Percentiles rank a stretch among this genome's conserved stretches.
phyloP scores from a whole-genome alignment of 2,329 filamentous ascomycete species.

The Hymenoscyphus fructigenus region DNA sequence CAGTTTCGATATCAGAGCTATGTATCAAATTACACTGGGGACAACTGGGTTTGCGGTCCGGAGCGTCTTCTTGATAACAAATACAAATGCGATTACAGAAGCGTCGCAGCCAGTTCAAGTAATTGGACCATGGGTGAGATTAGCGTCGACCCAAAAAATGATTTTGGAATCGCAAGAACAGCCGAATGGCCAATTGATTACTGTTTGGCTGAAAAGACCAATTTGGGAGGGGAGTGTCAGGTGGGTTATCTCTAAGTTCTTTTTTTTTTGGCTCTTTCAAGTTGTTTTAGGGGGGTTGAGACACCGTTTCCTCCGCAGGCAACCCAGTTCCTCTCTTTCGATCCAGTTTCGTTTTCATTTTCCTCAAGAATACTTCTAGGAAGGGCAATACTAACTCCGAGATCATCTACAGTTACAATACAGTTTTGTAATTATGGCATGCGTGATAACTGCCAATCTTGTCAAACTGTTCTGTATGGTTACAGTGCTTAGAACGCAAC shows the following conservation, averaged over 20 bases:
- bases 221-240: constrained; percentile 20
- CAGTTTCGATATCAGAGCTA: constrained; percentile 23
- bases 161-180: constrained; percentile 5
- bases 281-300: too few species aligned
- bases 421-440: constrained; percentile 25
- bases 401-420: constrained; percentile 27
- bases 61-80: constrained; percentile 21
- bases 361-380: too few species aligned
- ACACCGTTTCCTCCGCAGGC: too few species aligned
- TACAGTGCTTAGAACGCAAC: constrained; percentile 13
- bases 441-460: constrained; percentile 19
- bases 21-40: constrained; percentile 25
- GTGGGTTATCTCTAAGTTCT: too few species aligned
- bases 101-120: constrained; percentile 19
- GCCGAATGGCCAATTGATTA: constrained; percentile 26
- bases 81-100: constrained; percentile 22
- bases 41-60: constrained; percentile 27
- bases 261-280: too few species aligned
- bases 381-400: too few species aligned
- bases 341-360: too few species aligned
- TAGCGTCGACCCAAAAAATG: neutral
- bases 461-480: constrained; percentile 22
- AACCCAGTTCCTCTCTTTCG: too few species aligned
- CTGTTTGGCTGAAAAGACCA: constrained; percentile 22
- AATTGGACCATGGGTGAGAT: constrained; percentile 22